phyloP scores from a whole-genome alignment of 2,329 filamentous ascomycete species.

The Colletotrichum plurivorum region DNA sequence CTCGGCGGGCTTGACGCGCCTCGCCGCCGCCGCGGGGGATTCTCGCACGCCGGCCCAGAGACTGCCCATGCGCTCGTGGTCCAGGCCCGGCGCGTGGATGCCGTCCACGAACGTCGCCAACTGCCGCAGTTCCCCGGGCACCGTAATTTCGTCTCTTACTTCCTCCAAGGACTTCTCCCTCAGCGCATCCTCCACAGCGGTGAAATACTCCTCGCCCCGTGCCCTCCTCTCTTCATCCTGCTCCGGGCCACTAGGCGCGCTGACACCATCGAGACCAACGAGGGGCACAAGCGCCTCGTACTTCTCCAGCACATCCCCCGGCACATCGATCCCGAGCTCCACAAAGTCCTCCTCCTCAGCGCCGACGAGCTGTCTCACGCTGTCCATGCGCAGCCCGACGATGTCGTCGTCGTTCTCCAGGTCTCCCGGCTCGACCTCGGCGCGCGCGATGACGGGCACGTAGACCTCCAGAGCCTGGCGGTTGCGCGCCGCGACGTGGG shows the following conservation, averaged over 20 bases:
- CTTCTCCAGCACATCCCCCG: conserved; percentile 3
- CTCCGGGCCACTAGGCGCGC: background rate
- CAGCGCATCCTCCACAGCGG: background rate
- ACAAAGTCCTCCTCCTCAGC: background rate
- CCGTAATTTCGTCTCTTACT: conserved; percentile 1
- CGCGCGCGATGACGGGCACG: conserved; percentile 16
- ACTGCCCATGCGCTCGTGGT: background rate
- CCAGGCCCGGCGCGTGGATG: conserved; percentile 1
- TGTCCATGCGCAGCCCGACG: conserved; percentile 6
- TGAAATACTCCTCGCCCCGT: conserved; percentile 1
- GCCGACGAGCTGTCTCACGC: background rate
- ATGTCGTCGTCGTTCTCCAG: conserved; percentile 1
- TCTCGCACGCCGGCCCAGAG: background rate
- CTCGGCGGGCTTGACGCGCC: background rate
- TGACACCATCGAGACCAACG: conserved; percentile 4
- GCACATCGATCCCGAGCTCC: background rate
- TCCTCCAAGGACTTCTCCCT: conserved; percentile 3
- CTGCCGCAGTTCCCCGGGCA: background rate
- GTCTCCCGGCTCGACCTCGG: conserved; percentile 1
- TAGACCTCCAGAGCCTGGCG: conserved; percentile 12
- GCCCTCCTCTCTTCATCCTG: background rate
- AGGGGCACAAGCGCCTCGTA: background rate
- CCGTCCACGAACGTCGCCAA: background rate
- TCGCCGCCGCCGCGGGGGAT: background rate
- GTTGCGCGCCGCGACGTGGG: conserved; percentile 12